A percentile compares a stretch with the other conserved stretches of the same genome.
These are phyloP conservation scores for Triticum dicoccoides DNA, from an alignment of 176 grass and related monocot genomes.

Conservation along the genomic window DNA sequence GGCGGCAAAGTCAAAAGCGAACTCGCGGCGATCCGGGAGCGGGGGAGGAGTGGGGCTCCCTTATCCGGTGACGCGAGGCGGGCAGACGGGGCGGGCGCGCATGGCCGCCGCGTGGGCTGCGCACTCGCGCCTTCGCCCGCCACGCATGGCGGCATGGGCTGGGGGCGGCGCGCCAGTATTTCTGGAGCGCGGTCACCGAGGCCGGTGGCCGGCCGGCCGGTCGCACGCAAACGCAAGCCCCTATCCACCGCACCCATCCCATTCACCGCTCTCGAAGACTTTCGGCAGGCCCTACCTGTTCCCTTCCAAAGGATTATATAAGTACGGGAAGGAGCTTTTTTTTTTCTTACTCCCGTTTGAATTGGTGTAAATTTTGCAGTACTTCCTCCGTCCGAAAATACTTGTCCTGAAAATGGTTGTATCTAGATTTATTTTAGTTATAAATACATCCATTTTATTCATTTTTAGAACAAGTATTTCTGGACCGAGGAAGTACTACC, in stretches of 20 bases:
- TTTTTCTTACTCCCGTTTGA: too few relatives aligned
- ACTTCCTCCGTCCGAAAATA: too few relatives aligned
- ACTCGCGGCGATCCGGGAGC: conserved; percentile 26
- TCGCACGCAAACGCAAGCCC: not conserved
- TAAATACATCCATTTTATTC: too few relatives aligned
- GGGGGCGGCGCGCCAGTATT: not conserved
- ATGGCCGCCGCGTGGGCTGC: conserved; percentile 39
- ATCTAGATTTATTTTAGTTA: too few relatives aligned
- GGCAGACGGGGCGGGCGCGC: conserved; percentile 13
- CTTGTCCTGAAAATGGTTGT: too few relatives aligned
- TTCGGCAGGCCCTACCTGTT: not conserved
- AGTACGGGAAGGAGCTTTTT: too few relatives aligned
- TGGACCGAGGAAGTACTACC: too few relatives aligned
- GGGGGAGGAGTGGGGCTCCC: not conserved
- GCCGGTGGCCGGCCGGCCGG: not conserved
- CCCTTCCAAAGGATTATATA: too few relatives aligned
- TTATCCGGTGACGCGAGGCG: conserved; percentile 17
- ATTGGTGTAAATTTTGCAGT: too few relatives aligned
- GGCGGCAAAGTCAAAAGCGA: not conserved
- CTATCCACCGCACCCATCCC: not conserved
- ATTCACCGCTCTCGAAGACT: not conserved
- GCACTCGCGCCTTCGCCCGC: not conserved
- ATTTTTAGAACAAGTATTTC: too few relatives aligned
- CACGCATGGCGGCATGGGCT: not conserved
- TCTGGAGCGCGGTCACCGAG: conserved; percentile 12